Conservation (phyloP, 2,329 filamentous ascomycete genomes). For the Cercospora zeina region DNA sequence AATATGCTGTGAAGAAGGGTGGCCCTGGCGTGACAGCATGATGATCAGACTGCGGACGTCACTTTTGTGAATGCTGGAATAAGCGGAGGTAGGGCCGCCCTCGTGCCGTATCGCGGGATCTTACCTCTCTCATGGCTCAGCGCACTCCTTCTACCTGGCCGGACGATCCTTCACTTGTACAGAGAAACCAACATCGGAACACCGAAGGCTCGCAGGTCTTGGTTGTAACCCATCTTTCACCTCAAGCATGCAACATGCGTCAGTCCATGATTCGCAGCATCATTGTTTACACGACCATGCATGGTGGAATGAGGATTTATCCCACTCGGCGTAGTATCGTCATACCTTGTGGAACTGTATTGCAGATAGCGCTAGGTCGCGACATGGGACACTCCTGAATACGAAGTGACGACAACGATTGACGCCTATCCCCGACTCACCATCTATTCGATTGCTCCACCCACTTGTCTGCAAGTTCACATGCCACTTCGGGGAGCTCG, state of each 20-base stretch:
- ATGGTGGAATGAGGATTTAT: not conserved
- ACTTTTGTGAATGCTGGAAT: not conserved
- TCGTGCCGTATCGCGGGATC: not conserved
- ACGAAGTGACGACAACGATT: not conserved
- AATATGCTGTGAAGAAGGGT: slow-evolving; percentile 57
- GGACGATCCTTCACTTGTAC: not conserved
- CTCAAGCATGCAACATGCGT: not conserved
- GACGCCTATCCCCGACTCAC: not conserved
- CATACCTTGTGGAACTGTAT: not conserved
- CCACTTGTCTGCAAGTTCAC: not conserved
- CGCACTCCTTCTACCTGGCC: not conserved
- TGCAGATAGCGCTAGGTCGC: not conserved
- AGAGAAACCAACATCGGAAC: not conserved
- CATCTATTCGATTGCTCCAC: not conserved
- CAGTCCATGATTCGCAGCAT: not conserved
- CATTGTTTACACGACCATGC: not conserved
- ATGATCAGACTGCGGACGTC: not conserved
- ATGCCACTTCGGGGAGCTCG: not conserved
- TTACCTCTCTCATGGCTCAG: not conserved
- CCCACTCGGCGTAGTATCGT: not conserved
- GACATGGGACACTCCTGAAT: not conserved
- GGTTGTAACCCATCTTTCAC: not conserved
- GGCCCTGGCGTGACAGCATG: slow-evolving; percentile 12
- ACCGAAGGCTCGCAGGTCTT: not conserved
- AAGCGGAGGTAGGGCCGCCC: not conserved